Percentiles rank a stretch among this genome's conserved stretches.
Evolutionary conservation across 148 eudicot genomes (phyloP).

Genomic region (Vaccinium macrocarpon): DNA sequence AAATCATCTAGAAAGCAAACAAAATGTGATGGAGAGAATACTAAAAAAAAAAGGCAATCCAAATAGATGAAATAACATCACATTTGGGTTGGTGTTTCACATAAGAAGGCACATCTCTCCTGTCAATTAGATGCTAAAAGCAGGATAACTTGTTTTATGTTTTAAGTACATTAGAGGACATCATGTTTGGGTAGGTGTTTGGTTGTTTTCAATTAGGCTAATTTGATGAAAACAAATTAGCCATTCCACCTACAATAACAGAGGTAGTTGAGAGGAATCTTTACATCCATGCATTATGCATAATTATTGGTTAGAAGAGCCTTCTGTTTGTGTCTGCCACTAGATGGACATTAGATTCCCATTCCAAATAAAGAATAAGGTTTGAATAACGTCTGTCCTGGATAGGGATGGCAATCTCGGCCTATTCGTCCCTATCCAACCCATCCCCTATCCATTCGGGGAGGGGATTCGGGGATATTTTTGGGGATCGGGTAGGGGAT

Average conservation of each 20-base stretch:
- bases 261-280: slow-evolving; percentile 10
- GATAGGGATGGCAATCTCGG: no score
- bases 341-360: slow-evolving; percentile 37
- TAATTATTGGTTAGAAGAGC: neutral
- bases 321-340: slow-evolving; percentile 34
- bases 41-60: neutral
- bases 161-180: neutral
- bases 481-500: no score
- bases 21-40: neutral
- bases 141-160: neutral
- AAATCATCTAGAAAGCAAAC: neutral
- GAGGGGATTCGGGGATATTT: no score
- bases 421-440: no score
- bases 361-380: slow-evolving; percentile 16
- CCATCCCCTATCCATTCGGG: no score
- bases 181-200: neutral
- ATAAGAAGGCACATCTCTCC: neutral
- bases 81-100: neutral
- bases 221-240: neutral
- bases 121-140: neutral
- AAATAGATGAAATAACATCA: neutral
- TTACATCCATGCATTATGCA: neutral
- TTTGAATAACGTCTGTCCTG: neutral
- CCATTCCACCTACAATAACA: neutral
- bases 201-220: neutral